Evolutionary conservation across 306 rosid genomes (phyloP).

Genomic region (Sechiopsis laciniata): DNA sequence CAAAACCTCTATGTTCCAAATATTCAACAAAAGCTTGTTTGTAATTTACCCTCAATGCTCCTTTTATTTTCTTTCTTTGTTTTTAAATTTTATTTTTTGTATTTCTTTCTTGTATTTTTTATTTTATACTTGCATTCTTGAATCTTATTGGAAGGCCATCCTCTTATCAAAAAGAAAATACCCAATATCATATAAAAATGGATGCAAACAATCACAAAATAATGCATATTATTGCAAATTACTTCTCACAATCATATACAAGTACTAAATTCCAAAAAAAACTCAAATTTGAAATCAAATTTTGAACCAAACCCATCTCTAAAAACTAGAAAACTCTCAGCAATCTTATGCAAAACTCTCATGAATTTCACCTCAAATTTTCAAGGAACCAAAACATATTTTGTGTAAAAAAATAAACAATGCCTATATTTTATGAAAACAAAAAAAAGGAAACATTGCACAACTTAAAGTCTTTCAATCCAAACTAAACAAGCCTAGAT

Average conservation of each 20-base stretch:
- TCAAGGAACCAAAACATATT: neutral
- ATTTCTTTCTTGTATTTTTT: too few species aligned
- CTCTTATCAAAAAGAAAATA: neutral
- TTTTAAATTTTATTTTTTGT: too few species aligned
- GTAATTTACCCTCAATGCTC: neutral
- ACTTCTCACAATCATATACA: too few species aligned
- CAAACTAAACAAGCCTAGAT: neutral
- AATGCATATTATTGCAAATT: neutral
- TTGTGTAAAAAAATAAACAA: neutral
- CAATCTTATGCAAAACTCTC: neutral
- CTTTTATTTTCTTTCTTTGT: neutral
- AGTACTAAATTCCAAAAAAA: neutral
- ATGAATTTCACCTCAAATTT: neutral
- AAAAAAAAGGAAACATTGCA: neutral
- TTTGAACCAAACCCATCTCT: neutral
- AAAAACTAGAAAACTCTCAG: neutral
- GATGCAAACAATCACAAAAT: neutral
- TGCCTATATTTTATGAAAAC: constrained; percentile 2
- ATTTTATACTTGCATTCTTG: neutral
- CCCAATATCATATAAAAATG: neutral
- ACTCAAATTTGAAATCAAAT: neutral
- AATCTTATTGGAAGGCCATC: neutral
- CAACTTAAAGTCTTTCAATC: neutral
- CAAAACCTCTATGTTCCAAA: neutral
- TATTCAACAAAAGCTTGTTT: neutral